phyloP scores from a whole-genome alignment of 345 rosid genomes.

The Lagerstroemia speciosa region DNA sequence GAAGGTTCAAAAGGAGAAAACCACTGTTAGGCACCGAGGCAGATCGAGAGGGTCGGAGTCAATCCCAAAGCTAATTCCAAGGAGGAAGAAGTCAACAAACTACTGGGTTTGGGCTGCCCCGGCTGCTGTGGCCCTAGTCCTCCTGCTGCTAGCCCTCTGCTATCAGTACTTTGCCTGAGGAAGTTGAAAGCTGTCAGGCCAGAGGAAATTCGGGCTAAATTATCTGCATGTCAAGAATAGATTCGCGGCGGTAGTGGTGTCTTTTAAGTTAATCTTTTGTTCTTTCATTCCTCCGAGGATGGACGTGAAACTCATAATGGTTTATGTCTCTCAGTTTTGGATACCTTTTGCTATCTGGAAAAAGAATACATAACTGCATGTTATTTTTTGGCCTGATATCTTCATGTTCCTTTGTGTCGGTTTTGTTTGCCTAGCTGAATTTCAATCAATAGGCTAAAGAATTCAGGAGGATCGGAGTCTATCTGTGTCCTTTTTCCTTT shows the following conservation, averaged over 20 bases:
- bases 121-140: constrained; percentile 37
- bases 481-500: too few relatives aligned
- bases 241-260: background rate
- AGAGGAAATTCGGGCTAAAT: background rate
- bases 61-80: constrained; percentile 60
- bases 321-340: background rate
- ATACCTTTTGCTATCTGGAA: background rate
- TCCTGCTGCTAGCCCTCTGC: constrained; percentile 34
- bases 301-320: constrained; percentile 3
- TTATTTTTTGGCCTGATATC: too few relatives aligned
- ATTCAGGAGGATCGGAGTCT: too few relatives aligned
- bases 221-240: background rate
- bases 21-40: constrained; percentile 31
- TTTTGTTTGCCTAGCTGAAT: too few relatives aligned
- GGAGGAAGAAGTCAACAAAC: constrained; percentile 60
- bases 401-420: too few relatives aligned
- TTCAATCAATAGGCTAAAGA: too few relatives aligned
- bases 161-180: constrained; percentile 41
- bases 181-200: background rate
- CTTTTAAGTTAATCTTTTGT: background rate
- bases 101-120: constrained; percentile 64
- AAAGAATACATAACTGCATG: background rate
- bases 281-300: constrained; percentile 1
- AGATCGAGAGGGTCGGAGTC: constrained; percentile 47
- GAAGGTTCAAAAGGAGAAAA: constrained; percentile 36